phyloP scores from a whole-genome alignment of 768 basidiomycete species.

The Mycena amicta region DNA sequence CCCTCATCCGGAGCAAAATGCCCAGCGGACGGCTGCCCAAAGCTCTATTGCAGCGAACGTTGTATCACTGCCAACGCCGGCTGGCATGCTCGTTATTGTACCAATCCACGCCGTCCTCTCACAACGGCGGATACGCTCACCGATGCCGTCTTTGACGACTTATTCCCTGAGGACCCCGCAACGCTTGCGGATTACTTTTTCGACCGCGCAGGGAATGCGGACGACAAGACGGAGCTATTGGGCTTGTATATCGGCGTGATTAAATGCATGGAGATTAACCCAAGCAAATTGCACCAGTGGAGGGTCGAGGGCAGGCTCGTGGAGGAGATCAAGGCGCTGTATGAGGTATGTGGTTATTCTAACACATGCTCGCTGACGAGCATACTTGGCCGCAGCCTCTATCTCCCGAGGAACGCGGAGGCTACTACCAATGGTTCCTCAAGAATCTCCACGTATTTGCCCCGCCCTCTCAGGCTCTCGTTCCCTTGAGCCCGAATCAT shows the following conservation, averaged over 20 bases:
- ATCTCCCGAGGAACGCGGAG: conserved; percentile 13
- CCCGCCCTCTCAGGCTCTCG: background rate
- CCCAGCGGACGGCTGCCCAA: conserved; percentile 6
- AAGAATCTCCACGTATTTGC: conserved; percentile 28
- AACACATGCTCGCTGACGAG: background rate
- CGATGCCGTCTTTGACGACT: conserved; percentile 20
- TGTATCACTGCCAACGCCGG: conserved; percentile 5
- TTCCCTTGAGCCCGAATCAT: conserved; percentile 1
- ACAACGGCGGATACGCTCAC: conserved; percentile 28
- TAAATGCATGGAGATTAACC: conserved; percentile 7
- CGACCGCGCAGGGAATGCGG: conserved; percentile 4
- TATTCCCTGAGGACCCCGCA: conserved; percentile 26
- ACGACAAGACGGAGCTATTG: conserved; percentile 20
- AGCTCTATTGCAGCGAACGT: conserved; percentile 1
- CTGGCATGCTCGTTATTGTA: conserved; percentile 7
- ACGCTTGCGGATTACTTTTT: conserved; percentile 34
- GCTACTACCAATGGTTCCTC: conserved; percentile 33
- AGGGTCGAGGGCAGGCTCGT: conserved; percentile 25
- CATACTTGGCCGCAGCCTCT: background rate
- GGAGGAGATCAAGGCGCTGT: conserved; percentile 29
- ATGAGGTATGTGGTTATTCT: conserved; percentile 13
- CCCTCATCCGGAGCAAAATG: background rate
- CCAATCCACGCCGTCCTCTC: conserved; percentile 16
- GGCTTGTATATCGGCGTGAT: conserved; percentile 30
- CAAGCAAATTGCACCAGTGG: conserved; percentile 30